Conservation (phyloP, 768 basidiomycete genomes). For the Leccinum longicurvipes region DNA sequence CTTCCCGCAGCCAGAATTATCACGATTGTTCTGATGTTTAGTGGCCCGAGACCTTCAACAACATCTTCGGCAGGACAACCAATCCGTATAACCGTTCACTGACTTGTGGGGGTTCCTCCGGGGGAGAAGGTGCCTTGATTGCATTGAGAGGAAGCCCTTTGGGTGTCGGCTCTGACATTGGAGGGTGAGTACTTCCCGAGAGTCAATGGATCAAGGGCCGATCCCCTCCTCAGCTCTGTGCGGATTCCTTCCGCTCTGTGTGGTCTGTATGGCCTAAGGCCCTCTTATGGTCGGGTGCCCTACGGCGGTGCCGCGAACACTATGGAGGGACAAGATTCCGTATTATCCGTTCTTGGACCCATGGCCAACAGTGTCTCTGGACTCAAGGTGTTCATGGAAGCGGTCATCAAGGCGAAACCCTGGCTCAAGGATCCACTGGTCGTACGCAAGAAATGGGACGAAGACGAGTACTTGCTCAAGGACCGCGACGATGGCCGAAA, state of each 20-base stretch:
- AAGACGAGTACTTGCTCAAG: slow-evolving; percentile 52
- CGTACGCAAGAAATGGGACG: slow-evolving; percentile 57
- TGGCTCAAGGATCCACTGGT: slow-evolving; percentile 66
- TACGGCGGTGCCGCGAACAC: slow-evolving; percentile 63
- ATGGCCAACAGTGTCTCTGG: slow-evolving; percentile 54
- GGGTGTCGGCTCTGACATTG: slow-evolving; percentile 80
- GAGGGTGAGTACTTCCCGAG: slow-evolving; percentile 47
- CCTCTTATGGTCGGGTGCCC: slow-evolving; percentile 67
- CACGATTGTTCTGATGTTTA: slow-evolving; percentile 20
- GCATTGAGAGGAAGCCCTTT: slow-evolving; percentile 43
- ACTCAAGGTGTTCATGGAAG: slow-evolving; percentile 65
- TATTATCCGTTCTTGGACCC: slow-evolving; percentile 74
- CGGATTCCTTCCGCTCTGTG: slow-evolving; percentile 70
- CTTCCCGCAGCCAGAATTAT: not conserved
- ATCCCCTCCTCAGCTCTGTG: slow-evolving; percentile 48
- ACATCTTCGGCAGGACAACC: slow-evolving; percentile 72
- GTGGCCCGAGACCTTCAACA: slow-evolving; percentile 79
- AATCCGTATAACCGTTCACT: slow-evolving; percentile 74
- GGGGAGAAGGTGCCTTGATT: slow-evolving; percentile 81
- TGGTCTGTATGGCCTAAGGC: slow-evolving; percentile 69
- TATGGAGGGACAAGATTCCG: slow-evolving; percentile 66
- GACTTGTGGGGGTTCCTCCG: slow-evolving; percentile 78
- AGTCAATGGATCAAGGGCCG: not conserved
- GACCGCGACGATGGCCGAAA: slow-evolving; percentile 55
- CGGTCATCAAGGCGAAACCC: slow-evolving; percentile 55